Conservation (phyloP, 2,329 filamentous ascomycete genomes). For the Ophiosphaerella narmari region DNA sequence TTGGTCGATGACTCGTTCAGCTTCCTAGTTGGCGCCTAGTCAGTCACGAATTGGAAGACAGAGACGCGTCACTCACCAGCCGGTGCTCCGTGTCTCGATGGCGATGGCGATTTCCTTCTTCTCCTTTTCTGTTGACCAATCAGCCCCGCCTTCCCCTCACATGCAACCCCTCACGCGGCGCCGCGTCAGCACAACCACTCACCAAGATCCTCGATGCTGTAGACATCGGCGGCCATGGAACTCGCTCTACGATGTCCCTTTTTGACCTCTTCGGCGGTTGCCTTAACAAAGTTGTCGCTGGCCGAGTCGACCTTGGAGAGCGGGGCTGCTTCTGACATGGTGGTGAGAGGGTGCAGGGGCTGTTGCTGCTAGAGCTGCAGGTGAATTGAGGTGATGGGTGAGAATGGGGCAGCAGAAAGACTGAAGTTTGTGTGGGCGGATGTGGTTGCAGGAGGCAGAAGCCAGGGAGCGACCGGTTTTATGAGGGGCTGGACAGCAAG, state of each 20-base stretch:
- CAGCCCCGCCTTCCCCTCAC: constrained; percentile 40
- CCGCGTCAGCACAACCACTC: constrained; percentile 45
- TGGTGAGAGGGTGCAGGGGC: constrained; percentile 13
- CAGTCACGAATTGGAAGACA: constrained; percentile 9
- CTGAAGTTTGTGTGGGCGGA: constrained; percentile 22
- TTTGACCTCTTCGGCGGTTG: constrained; percentile 61
- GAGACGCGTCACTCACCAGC: constrained; percentile 67
- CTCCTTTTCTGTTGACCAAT: constrained; percentile 67
- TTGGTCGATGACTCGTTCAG: constrained; percentile 82
- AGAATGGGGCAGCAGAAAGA: constrained; percentile 11
- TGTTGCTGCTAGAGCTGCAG: constrained; percentile 11
- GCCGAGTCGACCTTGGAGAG: constrained; percentile 85
- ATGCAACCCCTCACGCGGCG: constrained; percentile 18
- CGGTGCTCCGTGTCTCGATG: constrained; percentile 82
- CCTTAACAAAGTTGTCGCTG: constrained; percentile 6
- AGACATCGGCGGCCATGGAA: constrained; percentile 73
- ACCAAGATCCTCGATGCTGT: constrained; percentile 87
- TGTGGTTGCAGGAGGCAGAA: constrained; percentile 30
- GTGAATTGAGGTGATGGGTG: constrained; percentile 7
- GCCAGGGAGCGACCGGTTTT: constrained; percentile 33
- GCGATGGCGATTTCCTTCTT: constrained; percentile 73
- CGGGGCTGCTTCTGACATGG: constrained; percentile 61
- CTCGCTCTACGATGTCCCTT: constrained; percentile 71
- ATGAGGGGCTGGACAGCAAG: constrained; percentile 39
- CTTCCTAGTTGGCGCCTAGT: constrained; percentile 66